Base-by-base conservation (phyloP, 2,329 filamentous ascomycete species). In the Alternaria brassicicola region DNA sequence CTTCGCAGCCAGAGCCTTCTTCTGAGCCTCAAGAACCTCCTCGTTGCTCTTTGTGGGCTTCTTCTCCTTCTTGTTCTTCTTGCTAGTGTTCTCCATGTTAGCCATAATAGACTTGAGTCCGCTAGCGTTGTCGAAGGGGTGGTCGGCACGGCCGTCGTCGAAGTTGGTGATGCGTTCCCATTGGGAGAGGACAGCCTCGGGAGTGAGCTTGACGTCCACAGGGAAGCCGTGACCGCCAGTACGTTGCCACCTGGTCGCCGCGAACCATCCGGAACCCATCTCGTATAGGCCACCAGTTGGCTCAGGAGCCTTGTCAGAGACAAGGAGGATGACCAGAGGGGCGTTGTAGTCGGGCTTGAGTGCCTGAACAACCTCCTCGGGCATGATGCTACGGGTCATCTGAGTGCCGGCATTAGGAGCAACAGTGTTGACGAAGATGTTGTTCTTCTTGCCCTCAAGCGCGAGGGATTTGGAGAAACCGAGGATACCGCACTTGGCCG, bases 301-400 rank as follows among this genome's bases (percentile, higher is more conserved):
- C 73, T 90, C 86, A 26, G 95, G 94, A 52, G 93, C 88, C 81
- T 92, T 91, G 82, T 99, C 95, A 13, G 87, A 89, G 77, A 88
- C 92, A 57, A 99, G 90, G 41, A 93, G 88, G 54, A 94, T 88
- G 50, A 99, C 93, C 35, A 98, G 82, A 61, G 95, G 95, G 52
- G 95, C 95, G 78, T 99, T 93, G 80, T 97, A 98, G 76, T 98
- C 94, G 59, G 95, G 95, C 88, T 98, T 99, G 85, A 99, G 97
- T 43, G 95, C 94, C 83, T 98, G 93, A 17, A 99, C 93, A 82
- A 98, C 88, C 83, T 99, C 95, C 80, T 97, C 93, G 28, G 95
- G 95, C 84, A 99, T 86, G 77, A 99, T 91, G 49, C 91, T 94
- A 68, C 89, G 87, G 55, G 95, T 99, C 91, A 99, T 95, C 76